Base-by-base conservation (phyloP, 371 early-diverging fungal species). In the Entomophthora muscae region DNA sequence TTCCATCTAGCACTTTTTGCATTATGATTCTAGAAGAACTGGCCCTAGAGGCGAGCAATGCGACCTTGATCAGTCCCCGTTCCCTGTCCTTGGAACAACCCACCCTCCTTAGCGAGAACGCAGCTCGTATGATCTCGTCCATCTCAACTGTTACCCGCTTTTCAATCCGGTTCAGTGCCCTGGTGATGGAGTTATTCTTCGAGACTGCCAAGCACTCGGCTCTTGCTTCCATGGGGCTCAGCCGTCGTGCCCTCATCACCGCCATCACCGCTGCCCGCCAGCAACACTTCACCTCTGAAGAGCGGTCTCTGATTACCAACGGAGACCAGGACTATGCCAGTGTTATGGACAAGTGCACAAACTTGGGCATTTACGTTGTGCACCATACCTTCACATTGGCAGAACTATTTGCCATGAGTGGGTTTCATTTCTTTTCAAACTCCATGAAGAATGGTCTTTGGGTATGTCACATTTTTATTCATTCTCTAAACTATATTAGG, bases 391-490 rank as follows among this genome's bases (percentile, higher is more conserved):
- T 89, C 64, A 83, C 86, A 3, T 71, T 90, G 7, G 86, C 85
- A 10, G 92, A 91, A 66, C 71, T 90, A 23, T 82, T 91, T 67
- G 76, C 89, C 26, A 70, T 87, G 65, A 78, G 87, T 10, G 83
- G 90, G 0, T 82, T 90, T 65, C 86, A 90, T 56, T 71, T 92
- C 32, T 80, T 86, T 21, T 78, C 86, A 1, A 76, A 78, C 32
- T 83, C 87, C 13, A 75, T 90, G 23, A 76, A 80, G 28, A 78
- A 83, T 28, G 80, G 89, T 7, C 69, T 92, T 32, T 76, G 78
- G 69, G 87, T 61, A 61, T 7, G 58, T n/a, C n/a, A n/a, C 13
- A n/a, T 13, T 83, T 75, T 62, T 53, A 63, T 57, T 22, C 17
- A 33, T 52, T 54, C 13, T 53, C 53, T 52, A 42, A 56, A 28